Conservation (phyloP, 257 asterid genomes). For the Solanum chiquidenum region DNA sequence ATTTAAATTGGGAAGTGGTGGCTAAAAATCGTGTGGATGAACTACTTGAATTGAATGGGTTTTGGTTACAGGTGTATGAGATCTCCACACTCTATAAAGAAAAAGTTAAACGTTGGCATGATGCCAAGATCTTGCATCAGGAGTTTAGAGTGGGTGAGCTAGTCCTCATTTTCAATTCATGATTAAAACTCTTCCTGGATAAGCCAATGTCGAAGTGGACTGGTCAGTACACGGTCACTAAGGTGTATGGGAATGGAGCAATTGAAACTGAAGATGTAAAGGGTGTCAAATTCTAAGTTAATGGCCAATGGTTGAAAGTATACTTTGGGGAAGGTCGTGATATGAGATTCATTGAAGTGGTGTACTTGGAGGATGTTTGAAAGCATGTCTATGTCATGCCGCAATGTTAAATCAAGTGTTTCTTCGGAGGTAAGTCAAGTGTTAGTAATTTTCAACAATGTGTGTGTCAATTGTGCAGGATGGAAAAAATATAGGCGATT, state of each 20-base stretch:
- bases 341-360: too few species aligned
- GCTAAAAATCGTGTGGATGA: neutral
- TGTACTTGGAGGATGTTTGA: too few species aligned
- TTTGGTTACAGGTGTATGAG: neutral
- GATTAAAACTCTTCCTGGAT: neutral
- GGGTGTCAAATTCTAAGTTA: neutral
- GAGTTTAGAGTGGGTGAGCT: neutral
- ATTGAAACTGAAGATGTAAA: neutral
- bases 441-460: too few species aligned
- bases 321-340: too few species aligned
- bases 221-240: neutral
- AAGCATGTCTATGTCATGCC: too few species aligned
- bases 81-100: neutral
- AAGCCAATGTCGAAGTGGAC: neutral
- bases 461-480: too few species aligned
- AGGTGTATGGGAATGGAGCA: neutral
- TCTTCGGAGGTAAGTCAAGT: too few species aligned
- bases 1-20: neutral
- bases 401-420: too few species aligned
- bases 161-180: neutral
- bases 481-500: too few species aligned
- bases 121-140: neutral
- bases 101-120: too few species aligned
- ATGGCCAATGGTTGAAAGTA: too few species aligned
- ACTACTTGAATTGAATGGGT: neutral